phyloP scores from a whole-genome alignment of 345 rosid genomes.

The Clausena lansium region DNA sequence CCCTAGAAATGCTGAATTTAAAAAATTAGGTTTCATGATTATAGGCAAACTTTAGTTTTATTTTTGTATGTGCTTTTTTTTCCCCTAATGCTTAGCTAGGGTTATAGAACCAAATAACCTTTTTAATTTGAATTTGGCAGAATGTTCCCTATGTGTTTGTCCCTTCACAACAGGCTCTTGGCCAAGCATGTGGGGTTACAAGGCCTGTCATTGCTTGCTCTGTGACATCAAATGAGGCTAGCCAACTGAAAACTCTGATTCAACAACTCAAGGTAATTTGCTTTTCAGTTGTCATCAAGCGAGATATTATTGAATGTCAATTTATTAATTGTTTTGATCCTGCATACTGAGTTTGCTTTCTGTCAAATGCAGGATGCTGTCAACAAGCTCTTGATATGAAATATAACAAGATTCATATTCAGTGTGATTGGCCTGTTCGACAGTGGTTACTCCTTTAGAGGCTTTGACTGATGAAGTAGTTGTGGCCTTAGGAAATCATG shows the following conservation, averaged over 20 bases:
- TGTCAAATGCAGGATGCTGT: slow-evolving; percentile 71
- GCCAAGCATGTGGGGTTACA: slow-evolving; percentile 91
- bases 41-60: not conserved
- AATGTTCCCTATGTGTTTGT: slow-evolving; percentile 96
- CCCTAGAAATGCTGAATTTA: not conserved
- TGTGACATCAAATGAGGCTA: slow-evolving; percentile 71
- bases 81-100: not conserved
- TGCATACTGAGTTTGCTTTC: not conserved
- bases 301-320: not conserved
- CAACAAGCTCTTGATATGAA: slow-evolving; percentile 81
- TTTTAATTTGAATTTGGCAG: slow-evolving; percentile 32
- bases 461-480: slow-evolving; percentile 61
- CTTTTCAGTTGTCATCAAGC: not conserved
- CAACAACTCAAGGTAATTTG: slow-evolving; percentile 67
- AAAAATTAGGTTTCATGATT: not conserved
- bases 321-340: not conserved
- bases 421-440: slow-evolving; percentile 86
- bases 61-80: not conserved
- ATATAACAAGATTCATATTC: slow-evolving; percentile 22
- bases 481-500: slow-evolving; percentile 22
- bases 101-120: not conserved
- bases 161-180: slow-evolving; percentile 89
- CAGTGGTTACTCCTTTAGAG: slow-evolving; percentile 34
- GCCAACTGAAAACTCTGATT: slow-evolving; percentile 81
- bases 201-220: slow-evolving; percentile 91